Percentiles rank a stretch among this genome's conserved stretches.
Conservation (phyloP, 129 eudicot genomes). For the Flaveria ramosissima region DNA sequence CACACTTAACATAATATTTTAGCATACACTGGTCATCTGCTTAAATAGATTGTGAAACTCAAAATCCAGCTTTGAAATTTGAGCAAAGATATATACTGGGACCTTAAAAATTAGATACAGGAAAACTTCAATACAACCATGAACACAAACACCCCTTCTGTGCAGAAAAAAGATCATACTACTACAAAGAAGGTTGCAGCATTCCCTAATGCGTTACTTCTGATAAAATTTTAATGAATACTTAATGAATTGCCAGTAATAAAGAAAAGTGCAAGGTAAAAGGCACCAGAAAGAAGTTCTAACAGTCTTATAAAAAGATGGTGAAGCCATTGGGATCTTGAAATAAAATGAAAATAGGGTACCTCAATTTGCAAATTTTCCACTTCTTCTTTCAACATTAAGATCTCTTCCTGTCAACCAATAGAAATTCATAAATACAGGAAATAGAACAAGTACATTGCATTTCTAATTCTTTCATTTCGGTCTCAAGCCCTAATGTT, state of each 20-base stretch:
- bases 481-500: constrained; percentile 16
- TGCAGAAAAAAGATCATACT: background rate
- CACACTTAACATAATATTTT: background rate
- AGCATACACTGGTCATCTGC: background rate
- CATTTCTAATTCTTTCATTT: constrained; percentile 15
- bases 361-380: constrained; percentile 61
- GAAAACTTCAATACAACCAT: background rate
- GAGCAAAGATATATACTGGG: background rate
- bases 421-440: constrained; percentile 12
- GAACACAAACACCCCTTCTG: background rate
- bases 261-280: background rate
- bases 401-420: constrained; percentile 72
- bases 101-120: background rate
- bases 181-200: background rate
- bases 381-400: constrained; percentile 60
- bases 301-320: background rate
- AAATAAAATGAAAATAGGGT: constrained; percentile 11
- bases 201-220: constrained; percentile 14
- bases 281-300: background rate
- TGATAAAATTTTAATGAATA: background rate
- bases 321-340: background rate
- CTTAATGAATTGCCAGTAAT: background rate
- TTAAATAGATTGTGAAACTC: background rate
- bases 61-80: background rate
- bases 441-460: constrained; percentile 4